A percentile compares a stretch with the other conserved stretches of the same genome.
phyloP scores from a whole-genome alignment of 73 alveolate species.

The Paramecium tetraurelia region DNA sequence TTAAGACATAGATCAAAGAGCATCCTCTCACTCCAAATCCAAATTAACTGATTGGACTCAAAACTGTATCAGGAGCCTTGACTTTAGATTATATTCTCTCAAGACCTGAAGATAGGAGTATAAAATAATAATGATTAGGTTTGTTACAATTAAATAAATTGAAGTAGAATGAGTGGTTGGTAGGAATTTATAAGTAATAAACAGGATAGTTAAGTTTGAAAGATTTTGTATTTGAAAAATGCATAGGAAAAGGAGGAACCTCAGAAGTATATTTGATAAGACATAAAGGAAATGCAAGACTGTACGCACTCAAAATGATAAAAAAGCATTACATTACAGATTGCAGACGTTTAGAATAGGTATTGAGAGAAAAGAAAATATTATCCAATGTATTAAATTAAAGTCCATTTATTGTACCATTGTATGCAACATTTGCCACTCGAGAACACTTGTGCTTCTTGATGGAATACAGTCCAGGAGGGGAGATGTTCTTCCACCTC shows the following conservation, averaged over 20 bases:
- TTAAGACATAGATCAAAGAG: not conserved
- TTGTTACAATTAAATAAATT: not conserved
- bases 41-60: not conserved
- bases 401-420: constrained; percentile 47
- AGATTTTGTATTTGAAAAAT: constrained; percentile 54
- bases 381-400: constrained; percentile 48
- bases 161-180: constrained; percentile 30
- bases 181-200: constrained; percentile 31
- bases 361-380: constrained; percentile 60
- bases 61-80: not conserved
- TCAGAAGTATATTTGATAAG: constrained; percentile 62
- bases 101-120: constrained; percentile 43
- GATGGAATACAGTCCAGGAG: constrained; percentile 85
- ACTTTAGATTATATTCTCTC: constrained; percentile 29
- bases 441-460: constrained; percentile 56
- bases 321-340: constrained; percentile 54
- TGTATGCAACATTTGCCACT: constrained; percentile 56
- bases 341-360: constrained; percentile 58
- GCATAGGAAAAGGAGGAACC: constrained; percentile 64
- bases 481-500: constrained; percentile 71
- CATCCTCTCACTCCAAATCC: constrained; percentile 45
- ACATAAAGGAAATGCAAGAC: constrained; percentile 47
- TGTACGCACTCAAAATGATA: constrained; percentile 60
- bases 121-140: not conserved
- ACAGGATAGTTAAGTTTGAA: not conserved